Evolutionary conservation across 1,284 basidiomycete genomes (phyloP), one percentile per base, ranked within the genome.

Genomic region (Filobasidium uniguttulatum): DNA sequence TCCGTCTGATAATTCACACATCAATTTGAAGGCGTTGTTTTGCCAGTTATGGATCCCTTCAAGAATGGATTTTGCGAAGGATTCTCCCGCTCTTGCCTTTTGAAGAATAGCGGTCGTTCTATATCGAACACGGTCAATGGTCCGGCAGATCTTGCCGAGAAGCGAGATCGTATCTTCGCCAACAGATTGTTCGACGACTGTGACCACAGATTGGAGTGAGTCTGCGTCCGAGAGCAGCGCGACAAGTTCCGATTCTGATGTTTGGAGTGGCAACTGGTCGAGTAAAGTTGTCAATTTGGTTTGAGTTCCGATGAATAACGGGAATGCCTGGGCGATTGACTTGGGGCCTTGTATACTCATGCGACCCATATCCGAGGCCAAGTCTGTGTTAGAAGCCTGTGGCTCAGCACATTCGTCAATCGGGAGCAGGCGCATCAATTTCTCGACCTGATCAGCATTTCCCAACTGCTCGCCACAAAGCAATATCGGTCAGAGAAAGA

Each of bases 391-490:
- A 26, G 9, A 10, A 8, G 7, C 22, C 7, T 20, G 19, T 15
- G 41, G 25, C 3, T 17, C 15, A 36, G 19, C 48, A 44, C 2
- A 37, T 46, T 5, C 46, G 54, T 41, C 56, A 55, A 19, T 56
- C 44, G 2, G 57, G 3, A 43, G 36, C 17, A 29, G 33, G 10
- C 22, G 48, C 20, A 63, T 54, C 1, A 61, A 62, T 36, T 53
- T 54, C 41, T 64, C 62, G 49, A 66, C 60, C 10, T 60, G 56
- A 6, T 20, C 30, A 0, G 57, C 51, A 38, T 66, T 62, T 7
- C 54, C 59, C 12, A 65, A 57, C 62, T 65, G 50, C 14, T 8
- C 22, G 30, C 17, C 2, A 33, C 15, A 29, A 2, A 44, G 15
- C 20, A n/a, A 38, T n/a, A 31, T 26, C 29, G 28, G 31, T 49